Evolutionary conservation across 2,329 filamentous ascomycete species (phyloP).

Genomic region (Keithomyces neogunnii): DNA sequence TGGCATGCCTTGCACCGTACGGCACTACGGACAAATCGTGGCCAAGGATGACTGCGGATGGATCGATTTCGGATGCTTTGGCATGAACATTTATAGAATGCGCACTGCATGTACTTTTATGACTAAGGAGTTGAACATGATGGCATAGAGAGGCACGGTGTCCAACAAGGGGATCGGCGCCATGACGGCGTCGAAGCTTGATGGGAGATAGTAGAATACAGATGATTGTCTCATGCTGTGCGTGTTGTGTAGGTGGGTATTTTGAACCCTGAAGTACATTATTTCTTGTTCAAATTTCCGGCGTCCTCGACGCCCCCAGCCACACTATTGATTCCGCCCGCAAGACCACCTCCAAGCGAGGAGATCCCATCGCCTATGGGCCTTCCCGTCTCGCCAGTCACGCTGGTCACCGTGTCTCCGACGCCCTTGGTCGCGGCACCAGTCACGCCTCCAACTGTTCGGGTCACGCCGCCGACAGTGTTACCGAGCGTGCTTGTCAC

Average conservation of each 20-base stretch:
- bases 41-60: not conserved
- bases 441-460: constrained; percentile 32
- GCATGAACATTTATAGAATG: not conserved
- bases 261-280: constrained; percentile 13
- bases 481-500: constrained; percentile 32
- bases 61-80: not conserved
- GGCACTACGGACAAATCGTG: not conserved
- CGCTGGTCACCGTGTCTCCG: constrained; percentile 45
- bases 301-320: constrained; percentile 49
- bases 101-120: not conserved
- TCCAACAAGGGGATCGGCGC: not conserved
- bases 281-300: constrained; percentile 44
- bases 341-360: constrained; percentile 43
- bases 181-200: not conserved
- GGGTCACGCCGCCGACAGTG: constrained; percentile 29
- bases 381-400: constrained; percentile 44
- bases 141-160: not conserved
- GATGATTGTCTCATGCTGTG: not conserved
- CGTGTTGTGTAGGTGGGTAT: not conserved
- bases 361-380: constrained; percentile 48
- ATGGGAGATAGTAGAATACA: not conserved
- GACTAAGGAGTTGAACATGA: not conserved
- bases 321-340: constrained; percentile 39
- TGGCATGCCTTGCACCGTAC: not conserved
- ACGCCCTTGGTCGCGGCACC: constrained; percentile 48